A percentile compares a stretch with the other conserved stretches of the same genome.
Evolutionary conservation across 768 basidiomycete species (phyloP).

Genomic region (Candolleomyces eurysporus): DNA sequence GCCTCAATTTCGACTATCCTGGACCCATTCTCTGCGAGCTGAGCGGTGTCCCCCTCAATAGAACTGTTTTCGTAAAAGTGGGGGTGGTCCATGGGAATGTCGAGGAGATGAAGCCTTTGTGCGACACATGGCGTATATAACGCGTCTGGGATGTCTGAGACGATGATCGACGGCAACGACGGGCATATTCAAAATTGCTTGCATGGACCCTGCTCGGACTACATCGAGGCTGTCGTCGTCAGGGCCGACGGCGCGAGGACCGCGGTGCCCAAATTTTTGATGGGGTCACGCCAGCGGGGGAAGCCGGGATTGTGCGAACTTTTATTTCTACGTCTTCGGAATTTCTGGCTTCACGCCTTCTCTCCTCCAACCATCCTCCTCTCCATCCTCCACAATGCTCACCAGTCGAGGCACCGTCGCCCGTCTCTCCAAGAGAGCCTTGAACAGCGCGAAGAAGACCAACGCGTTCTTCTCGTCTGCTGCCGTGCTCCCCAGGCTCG

Average conservation of each 20-base stretch:
- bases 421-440: conserved; percentile 83
- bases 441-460: conserved; percentile 71
- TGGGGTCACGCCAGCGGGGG: conserved; percentile 23
- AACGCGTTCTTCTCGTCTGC: conserved; percentile 82
- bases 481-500: conserved; percentile 54
- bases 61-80: neutral
- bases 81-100: too few relatives aligned
- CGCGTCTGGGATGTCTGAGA: neutral
- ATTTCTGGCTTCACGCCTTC: conserved; percentile 28
- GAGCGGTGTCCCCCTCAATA: neutral
- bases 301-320: conserved; percentile 50
- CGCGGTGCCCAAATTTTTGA: neutral
- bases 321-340: conserved; percentile 46
- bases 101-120: too few relatives aligned
- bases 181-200: too few relatives aligned
- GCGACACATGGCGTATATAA: too few relatives aligned
- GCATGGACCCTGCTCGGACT: too few relatives aligned
- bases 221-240: too few relatives aligned
- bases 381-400: conserved; percentile 61
- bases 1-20: neutral
- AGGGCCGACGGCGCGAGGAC: too few relatives aligned
- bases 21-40: neutral
- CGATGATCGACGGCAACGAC: neutral
- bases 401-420: conserved; percentile 83
- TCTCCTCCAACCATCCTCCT: conserved; percentile 25